A percentile compares a stretch with the other conserved stretches of the same genome.
Evolutionary conservation across 257 asterid species (phyloP).

Genomic region (Ophiorrhiza pumila): DNA sequence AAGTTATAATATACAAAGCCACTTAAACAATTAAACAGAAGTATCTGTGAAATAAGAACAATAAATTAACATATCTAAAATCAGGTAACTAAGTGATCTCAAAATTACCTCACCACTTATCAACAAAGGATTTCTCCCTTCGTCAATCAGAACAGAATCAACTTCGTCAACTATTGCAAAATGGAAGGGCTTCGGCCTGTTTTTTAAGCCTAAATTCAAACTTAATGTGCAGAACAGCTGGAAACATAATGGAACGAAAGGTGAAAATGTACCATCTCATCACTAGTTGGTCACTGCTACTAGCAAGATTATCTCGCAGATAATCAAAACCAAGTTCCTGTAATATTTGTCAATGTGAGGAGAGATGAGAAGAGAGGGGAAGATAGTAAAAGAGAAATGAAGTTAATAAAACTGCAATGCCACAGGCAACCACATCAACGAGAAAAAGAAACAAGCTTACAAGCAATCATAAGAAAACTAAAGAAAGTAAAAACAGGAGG

Average conservation of each 20-base stretch:
- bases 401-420: neutral
- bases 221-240: conserved; percentile 7
- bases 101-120: conserved; percentile 89
- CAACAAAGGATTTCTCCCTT: conserved; percentile 94
- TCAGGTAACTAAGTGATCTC: neutral
- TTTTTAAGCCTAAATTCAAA: conserved; percentile 24
- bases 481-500: neutral
- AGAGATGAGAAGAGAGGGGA: conserved; percentile 12
- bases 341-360: conserved; percentile 20
- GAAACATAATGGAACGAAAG: conserved; percentile 14
- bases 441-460: conserved; percentile 4
- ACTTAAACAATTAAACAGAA: neutral
- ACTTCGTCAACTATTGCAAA: conserved; percentile 98
- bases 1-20: neutral
- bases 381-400: neutral
- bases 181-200: conserved; percentile 98
- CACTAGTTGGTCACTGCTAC: conserved; percentile 72
- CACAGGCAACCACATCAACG: conserved; percentile 1
- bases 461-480: neutral
- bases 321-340: conserved; percentile 99
- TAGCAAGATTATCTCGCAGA: conserved; percentile 84
- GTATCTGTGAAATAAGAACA: neutral
- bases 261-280: conserved; percentile 84
- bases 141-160: conserved; percentile 96
- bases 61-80: neutral